Evolutionary conservation across 768 basidiomycete genomes (phyloP).

Genomic region (Fomitopsis serialis): DNA sequence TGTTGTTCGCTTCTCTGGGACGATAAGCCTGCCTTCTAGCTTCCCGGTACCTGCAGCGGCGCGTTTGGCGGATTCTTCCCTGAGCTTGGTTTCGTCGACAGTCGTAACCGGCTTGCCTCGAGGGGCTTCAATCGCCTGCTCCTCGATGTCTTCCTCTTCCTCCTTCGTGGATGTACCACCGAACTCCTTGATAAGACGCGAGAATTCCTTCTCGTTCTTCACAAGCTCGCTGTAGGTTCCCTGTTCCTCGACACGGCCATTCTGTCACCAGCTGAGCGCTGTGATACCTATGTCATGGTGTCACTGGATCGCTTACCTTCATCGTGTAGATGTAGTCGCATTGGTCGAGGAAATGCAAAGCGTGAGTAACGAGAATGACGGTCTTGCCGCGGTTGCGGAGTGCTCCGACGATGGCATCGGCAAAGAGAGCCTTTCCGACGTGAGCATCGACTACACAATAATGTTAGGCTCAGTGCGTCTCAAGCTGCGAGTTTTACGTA

Average conservation of each 20-base stretch:
- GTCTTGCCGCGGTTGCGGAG: slow-evolving; percentile 43
- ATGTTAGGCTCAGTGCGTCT: background rate
- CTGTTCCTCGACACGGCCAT: slow-evolving; percentile 41
- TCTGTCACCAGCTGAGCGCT: slow-evolving; percentile 4
- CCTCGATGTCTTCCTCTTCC: slow-evolving; percentile 27
- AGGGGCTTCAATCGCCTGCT: slow-evolving; percentile 17
- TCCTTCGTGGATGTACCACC: slow-evolving; percentile 42
- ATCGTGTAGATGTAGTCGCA: slow-evolving; percentile 48
- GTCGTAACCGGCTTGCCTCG: slow-evolving; percentile 8
- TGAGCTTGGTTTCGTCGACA: slow-evolving; percentile 32
- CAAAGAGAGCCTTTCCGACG: slow-evolving; percentile 65
- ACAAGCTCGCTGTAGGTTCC: slow-evolving; percentile 52
- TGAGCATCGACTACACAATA: slow-evolving; percentile 57
- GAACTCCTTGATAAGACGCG: slow-evolving; percentile 54
- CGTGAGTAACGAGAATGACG: slow-evolving; percentile 51
- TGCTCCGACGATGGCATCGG: slow-evolving; percentile 51
- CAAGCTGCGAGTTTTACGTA: slow-evolving; percentile 14
- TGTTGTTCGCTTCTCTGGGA: slow-evolving; percentile 59
- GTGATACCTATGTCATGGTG: background rate
- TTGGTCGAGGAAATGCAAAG: slow-evolving; percentile 46
- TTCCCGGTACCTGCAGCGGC: slow-evolving; percentile 51
- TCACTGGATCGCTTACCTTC: slow-evolving; percentile 8
- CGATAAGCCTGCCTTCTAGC: slow-evolving; percentile 61
- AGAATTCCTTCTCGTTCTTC: slow-evolving; percentile 44
- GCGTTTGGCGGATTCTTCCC: slow-evolving; percentile 28